Conservation (phyloP, 164 flowering plant genomes). For the Pachysandra terminalis region DNA sequence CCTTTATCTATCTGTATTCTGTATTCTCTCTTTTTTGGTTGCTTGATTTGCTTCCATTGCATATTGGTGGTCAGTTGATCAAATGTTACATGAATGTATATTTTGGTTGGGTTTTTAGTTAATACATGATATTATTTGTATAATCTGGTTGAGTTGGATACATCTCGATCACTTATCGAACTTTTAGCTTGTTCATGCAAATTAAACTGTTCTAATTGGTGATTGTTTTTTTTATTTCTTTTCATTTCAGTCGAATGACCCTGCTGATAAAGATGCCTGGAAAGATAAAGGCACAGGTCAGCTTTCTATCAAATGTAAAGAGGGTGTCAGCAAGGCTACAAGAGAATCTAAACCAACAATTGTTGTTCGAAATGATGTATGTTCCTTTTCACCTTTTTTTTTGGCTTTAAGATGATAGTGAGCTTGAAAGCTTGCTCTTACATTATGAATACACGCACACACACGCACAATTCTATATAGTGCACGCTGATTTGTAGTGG, state of each 20-base stretch:
- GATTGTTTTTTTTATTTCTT: not conserved
- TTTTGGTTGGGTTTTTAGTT: not conserved
- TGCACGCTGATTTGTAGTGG: too few species aligned
- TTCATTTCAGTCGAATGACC: conserved; percentile 91
- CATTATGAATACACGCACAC: too few species aligned
- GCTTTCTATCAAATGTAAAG: conserved; percentile 82
- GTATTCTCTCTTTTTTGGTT: not conserved
- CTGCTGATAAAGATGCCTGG: conserved; percentile 82
- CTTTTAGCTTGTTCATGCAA: not conserved
- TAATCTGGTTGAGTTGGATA: not conserved
- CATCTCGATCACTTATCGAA: not conserved
- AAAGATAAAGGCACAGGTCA: conserved; percentile 91
- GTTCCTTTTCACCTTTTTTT: conserved; percentile 19
- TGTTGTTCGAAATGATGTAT: conserved; percentile 86
- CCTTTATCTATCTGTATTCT: not conserved
- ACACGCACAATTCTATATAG: too few species aligned
- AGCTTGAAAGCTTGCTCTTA: too few species aligned
- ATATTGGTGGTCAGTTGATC: not conserved
- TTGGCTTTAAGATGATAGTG: not conserved
- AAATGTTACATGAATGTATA: not conserved
- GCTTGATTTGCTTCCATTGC: not conserved
- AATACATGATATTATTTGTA: too few species aligned
- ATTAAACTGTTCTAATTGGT: not conserved
- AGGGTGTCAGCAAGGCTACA: conserved; percentile 76
- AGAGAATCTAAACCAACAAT: conserved; percentile 91